Conservation (phyloP, 1,284 basidiomycete genomes). For the Naganishia albida region DNA sequence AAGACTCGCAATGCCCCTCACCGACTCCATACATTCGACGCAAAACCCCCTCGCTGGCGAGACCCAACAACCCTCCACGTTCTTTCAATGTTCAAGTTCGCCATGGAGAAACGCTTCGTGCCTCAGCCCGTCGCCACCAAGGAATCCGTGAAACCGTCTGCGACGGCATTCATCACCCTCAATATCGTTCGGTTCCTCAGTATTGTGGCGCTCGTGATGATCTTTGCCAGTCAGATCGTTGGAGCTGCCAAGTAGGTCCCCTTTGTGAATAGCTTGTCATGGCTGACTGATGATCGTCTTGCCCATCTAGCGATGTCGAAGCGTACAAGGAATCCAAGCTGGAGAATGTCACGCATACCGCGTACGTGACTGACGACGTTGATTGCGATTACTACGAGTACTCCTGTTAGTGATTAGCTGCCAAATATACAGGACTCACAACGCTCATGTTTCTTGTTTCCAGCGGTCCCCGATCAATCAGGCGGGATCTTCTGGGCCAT, state of each 20-base stretch:
- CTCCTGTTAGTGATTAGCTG: conserved; percentile 37
- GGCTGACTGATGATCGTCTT: neutral
- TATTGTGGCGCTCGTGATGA: conserved; percentile 68
- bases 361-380: conserved; percentile 33
- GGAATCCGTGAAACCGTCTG: conserved; percentile 38
- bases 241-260: conserved; percentile 65
- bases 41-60: neutral
- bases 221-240: conserved; percentile 74
- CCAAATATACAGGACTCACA: neutral
- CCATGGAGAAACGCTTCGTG: conserved; percentile 23
- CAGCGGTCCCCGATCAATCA: conserved; percentile 77
- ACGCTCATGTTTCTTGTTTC: conserved; percentile 3
- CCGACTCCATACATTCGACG: neutral
- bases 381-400: conserved; percentile 75
- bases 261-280: neutral
- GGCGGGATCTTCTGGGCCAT: conserved; percentile 85
- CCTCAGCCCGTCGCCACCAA: conserved; percentile 17
- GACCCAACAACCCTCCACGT: neutral
- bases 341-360: conserved; percentile 10
- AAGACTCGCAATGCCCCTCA: neutral
- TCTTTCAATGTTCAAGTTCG: neutral
- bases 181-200: conserved; percentile 75
- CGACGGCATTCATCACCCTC: conserved; percentile 67
- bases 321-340: conserved; percentile 55
- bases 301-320: conserved; percentile 63